These are phyloP conservation scores for Phaeophleospora eucalypticola DNA, from an alignment of 2,329 filamentous ascomycete species.

Conservation along the genomic window DNA sequence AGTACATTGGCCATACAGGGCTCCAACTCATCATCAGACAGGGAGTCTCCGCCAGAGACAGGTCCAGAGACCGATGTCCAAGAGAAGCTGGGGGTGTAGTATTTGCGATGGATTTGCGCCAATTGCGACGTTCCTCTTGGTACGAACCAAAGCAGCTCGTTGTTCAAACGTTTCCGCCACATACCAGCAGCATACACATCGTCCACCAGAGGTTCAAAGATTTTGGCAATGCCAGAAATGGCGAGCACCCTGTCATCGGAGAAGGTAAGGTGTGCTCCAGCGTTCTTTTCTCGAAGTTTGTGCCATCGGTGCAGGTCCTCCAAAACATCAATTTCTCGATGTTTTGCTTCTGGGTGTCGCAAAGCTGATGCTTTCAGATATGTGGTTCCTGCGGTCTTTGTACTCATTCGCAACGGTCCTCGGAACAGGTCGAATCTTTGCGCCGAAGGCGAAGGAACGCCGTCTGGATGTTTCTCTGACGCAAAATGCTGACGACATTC, in stretches of 20 bases:
- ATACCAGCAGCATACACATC: constrained; percentile 3
- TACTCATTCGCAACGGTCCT: too few relatives aligned
- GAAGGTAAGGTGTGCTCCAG: neutral
- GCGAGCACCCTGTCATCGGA: neutral
- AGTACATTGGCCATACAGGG: neutral
- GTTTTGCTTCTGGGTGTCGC: too few relatives aligned
- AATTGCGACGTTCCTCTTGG: neutral
- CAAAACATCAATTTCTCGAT: neutral
- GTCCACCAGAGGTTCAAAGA: neutral
- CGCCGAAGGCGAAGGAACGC: neutral
- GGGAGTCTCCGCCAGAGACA: neutral
- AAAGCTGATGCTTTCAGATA: too few relatives aligned
- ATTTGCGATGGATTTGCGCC: neutral
- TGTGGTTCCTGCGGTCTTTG: too few relatives aligned
- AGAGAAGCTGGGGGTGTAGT: neutral
- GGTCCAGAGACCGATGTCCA: neutral
- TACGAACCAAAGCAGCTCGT: constrained; percentile 3
- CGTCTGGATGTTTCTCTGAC: neutral
- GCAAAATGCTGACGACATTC: neutral
- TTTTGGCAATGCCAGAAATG: constrained; percentile 1
- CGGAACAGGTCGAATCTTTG: neutral
- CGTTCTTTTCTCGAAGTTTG: neutral
- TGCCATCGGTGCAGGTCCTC: neutral
- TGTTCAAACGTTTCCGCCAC: neutral
- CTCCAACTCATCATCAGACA: neutral